Base-by-base conservation (phyloP, 2,329 filamentous ascomycete genomes). In the Xylariaceae sp. region DNA sequence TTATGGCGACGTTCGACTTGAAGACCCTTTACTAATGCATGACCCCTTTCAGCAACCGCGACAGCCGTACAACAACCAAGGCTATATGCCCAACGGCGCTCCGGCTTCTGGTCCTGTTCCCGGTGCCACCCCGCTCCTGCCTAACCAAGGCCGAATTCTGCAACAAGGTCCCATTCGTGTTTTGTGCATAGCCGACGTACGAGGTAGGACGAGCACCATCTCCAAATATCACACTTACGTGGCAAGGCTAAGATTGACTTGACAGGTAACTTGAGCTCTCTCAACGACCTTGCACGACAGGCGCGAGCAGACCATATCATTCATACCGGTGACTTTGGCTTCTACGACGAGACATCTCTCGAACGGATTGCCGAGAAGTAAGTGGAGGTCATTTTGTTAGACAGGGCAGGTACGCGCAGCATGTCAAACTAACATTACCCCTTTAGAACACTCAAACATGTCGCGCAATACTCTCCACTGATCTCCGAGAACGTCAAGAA, bases 351-450 rank as follows among this genome's bases (percentile, higher is more conserved):
- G 69, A 91, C 89, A 52, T 99, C 95, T 31, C 81, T 99, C 66
- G 94, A 98, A 71, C 89, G 95, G 71, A 98, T 99, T 79, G 95
- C 95, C 36, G 95, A 99, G 77, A 99, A 99, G 92, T 96, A 79
- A 80, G 87, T 79, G 23, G 51, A 39, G 16, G 6, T 31, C 28
- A 28, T 9, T 33, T 24, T 19, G 19, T 14, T 37, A 19, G 21
- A 17, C 19, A 14, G 23, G 34, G n/a, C 3, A 21, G 31, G 4
- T 54, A 36, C 34, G 34, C 39, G 29, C 36, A 28, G 24, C 23
- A 34, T 36, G 11, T 19, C n/a, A 24, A 5, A 41, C 56, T 58
- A 17, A 62, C 50, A 9, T 24, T 14, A 14, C 24, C 16, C 19
- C 46, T 46, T 62, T 72, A 96, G 92, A 81, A 99, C 95, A 19